Evolutionary conservation across 805 yeast species (phyloP).

Genomic region (Nakazawaea holstii): DNA sequence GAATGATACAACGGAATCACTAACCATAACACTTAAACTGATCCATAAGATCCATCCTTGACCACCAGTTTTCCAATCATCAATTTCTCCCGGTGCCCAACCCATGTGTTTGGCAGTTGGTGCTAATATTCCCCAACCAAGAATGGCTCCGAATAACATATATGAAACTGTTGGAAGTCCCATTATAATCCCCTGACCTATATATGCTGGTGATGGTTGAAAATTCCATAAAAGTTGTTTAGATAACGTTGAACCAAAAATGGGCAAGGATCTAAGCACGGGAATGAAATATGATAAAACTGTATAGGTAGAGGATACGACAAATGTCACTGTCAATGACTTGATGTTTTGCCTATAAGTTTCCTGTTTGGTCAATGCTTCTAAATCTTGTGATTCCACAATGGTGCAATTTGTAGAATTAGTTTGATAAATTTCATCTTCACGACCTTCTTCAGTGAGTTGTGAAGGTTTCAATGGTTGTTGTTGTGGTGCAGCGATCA

Average conservation of each 20-base stretch:
- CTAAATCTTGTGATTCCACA: conserved; percentile 28
- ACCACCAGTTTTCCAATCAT: conserved; percentile 90
- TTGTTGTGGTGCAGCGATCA: background rate
- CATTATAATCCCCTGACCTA: conserved; percentile 98
- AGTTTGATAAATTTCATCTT: background rate
- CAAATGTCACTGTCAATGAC: conserved; percentile 57
- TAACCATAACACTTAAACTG: conserved; percentile 87
- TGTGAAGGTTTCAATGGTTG: background rate
- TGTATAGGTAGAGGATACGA: conserved; percentile 68
- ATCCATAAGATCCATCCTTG: conserved; percentile 99
- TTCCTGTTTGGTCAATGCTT: conserved; percentile 20
- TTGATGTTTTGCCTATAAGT: conserved; percentile 52
- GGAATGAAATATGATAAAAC: conserved; percentile 71
- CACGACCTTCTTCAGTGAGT: background rate
- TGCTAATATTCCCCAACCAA: conserved; percentile 92
- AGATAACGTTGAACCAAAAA: conserved; percentile 68
- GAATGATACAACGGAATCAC: conserved; percentile 83
- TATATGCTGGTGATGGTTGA: conserved; percentile 95
- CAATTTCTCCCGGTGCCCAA: conserved; percentile 90
- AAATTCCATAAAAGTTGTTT: conserved; percentile 71
- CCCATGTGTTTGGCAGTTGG: conserved; percentile 64
- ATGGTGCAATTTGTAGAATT: conserved; percentile 20
- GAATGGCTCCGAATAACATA: conserved; percentile 82
- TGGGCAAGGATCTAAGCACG: conserved; percentile 57
- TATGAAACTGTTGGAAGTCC: conserved; percentile 87